Evolutionary conservation across 2,329 filamentous ascomycete genomes (phyloP).

Genomic region (Aspergillus sergii): DNA sequence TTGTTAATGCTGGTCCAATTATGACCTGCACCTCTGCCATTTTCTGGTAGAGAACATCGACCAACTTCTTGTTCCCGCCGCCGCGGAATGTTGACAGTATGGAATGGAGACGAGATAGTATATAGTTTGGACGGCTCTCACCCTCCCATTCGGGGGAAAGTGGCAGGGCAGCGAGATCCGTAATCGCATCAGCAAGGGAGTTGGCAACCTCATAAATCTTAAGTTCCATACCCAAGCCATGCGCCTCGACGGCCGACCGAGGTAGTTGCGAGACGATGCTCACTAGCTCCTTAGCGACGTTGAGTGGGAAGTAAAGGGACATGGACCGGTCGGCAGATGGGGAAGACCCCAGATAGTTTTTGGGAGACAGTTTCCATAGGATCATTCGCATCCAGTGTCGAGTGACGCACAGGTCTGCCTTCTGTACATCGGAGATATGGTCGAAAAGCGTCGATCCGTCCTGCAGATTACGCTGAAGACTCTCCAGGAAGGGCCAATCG

Average conservation of each 20-base stretch:
- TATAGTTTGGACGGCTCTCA: slow-evolving; percentile 25
- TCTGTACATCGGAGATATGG: slow-evolving; percentile 52
- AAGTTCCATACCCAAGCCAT: slow-evolving; percentile 50
- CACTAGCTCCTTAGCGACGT: slow-evolving; percentile 52
- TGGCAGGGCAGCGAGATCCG: slow-evolving; percentile 20
- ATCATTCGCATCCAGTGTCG: slow-evolving; percentile 56
- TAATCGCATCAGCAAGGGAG: slow-evolving; percentile 29
- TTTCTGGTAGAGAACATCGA: slow-evolving; percentile 26
- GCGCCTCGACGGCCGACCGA: slow-evolving; percentile 51
- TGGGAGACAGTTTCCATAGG: slow-evolving; percentile 48
- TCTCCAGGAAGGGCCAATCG: slow-evolving; percentile 25
- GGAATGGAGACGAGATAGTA: slow-evolving; percentile 24
- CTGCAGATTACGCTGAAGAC: slow-evolving; percentile 48
- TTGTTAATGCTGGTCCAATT: slow-evolving; percentile 5
- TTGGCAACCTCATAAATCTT: slow-evolving; percentile 31
- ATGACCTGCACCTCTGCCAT: slow-evolving; percentile 25
- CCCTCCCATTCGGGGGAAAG: slow-evolving; percentile 16
- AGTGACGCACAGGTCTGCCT: slow-evolving; percentile 54
- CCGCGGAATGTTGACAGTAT: slow-evolving; percentile 26
- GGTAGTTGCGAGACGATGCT: slow-evolving; percentile 48
- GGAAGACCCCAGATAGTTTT: slow-evolving; percentile 23
- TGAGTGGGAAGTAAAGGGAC: slow-evolving; percentile 35
- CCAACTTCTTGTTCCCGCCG: slow-evolving; percentile 24
- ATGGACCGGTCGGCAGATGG: slow-evolving; percentile 13
- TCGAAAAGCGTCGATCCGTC: slow-evolving; percentile 44